phyloP scores from a whole-genome alignment of 768 basidiomycete species.

The Thelephora ganbajun region DNA sequence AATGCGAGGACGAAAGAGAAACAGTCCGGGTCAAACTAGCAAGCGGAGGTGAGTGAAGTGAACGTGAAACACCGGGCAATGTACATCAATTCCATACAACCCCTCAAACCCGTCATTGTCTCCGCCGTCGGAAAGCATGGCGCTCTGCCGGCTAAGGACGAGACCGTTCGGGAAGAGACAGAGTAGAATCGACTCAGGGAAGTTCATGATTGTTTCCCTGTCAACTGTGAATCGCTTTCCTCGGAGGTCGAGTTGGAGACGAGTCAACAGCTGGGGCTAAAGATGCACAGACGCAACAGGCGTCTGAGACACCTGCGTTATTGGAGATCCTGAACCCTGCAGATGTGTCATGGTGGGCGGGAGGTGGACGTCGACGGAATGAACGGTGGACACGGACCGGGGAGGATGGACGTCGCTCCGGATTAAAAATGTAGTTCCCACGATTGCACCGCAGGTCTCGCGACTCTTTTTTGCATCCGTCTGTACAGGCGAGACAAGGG shows the following conservation, averaged over 20 bases:
- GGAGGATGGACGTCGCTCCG: no score
- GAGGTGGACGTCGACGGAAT: no score
- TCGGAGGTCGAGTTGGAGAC: constrained; percentile 84
- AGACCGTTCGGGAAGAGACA: constrained; percentile 97
- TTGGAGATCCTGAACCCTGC: constrained; percentile 30
- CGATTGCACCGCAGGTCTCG: no score
- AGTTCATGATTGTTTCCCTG: constrained; percentile 93
- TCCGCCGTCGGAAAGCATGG: constrained; percentile 57
- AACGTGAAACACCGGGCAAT: constrained; percentile 22
- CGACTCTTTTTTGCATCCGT: no score
- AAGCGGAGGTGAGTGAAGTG: constrained; percentile 5
- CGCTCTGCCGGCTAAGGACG: constrained; percentile 79
- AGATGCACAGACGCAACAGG: constrained; percentile 49
- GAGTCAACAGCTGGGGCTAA: constrained; percentile 78
- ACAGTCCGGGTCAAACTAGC: constrained; percentile 92
- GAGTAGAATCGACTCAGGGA: constrained; percentile 91
- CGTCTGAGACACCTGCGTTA: constrained; percentile 42
- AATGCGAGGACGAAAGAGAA: constrained; percentile 89
- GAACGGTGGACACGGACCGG: no score
- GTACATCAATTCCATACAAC: constrained; percentile 89
- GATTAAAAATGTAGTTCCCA: no score
- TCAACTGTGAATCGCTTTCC: constrained; percentile 89
- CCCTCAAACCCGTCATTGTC: constrained; percentile 76
- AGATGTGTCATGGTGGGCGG: constrained; percentile 19
- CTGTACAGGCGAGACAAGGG: no score